Conservation (phyloP, 345 rosid genomes). For the Arabidopsis suecica region DNA sequence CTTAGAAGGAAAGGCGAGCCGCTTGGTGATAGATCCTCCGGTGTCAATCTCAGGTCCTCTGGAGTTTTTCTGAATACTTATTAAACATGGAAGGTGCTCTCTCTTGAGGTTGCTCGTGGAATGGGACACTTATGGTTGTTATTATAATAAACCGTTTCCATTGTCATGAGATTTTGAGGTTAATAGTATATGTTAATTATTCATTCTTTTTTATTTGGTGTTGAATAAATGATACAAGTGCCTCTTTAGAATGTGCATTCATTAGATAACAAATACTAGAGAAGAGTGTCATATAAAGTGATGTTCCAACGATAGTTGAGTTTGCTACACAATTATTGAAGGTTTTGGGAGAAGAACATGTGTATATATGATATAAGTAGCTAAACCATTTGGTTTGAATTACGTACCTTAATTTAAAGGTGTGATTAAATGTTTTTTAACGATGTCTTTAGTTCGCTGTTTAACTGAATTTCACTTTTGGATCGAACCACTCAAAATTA, state of each 20-base stretch:
- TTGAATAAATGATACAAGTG: not conserved
- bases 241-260: not conserved
- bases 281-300: not conserved
- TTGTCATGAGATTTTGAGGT: conserved; percentile 43
- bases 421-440: too few relatives aligned
- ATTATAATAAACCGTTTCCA: conserved; percentile 8
- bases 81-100: conserved; percentile 3
- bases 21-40: conserved; percentile 70
- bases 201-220: not conserved
- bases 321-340: not conserved
- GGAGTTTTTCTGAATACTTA: conserved; percentile 57
- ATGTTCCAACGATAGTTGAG: not conserved
- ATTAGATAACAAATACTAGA: not conserved
- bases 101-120: conserved; percentile 26
- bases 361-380: too few relatives aligned
- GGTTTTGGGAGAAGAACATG: not conserved
- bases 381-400: too few relatives aligned
- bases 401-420: not conserved
- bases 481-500: too few relatives aligned
- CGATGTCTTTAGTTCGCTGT: not conserved
- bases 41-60: conserved; percentile 66
- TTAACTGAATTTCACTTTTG: not conserved
- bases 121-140: conserved; percentile 1
- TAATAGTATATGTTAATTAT: not conserved
- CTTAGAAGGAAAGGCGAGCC: conserved; percentile 73